phyloP scores from a whole-genome alignment of 352 stramenopile species.

The Bremia lactucae region DNA sequence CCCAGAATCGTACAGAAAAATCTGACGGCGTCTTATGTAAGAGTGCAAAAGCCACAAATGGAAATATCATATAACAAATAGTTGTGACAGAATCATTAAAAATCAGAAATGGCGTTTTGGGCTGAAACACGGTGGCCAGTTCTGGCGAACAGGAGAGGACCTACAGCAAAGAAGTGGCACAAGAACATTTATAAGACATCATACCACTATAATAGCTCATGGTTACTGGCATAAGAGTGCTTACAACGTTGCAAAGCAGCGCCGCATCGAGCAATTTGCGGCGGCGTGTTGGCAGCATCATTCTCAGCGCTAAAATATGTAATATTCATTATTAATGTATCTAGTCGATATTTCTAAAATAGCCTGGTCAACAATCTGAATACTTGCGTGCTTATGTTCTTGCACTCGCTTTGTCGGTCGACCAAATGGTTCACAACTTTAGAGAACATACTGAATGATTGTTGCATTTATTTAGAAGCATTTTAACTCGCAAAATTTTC shows the following conservation, averaged over 20 bases:
- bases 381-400: too few relatives aligned
- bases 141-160: slow-evolving; percentile 48
- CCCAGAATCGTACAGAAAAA: slow-evolving; percentile 39
- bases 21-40: slow-evolving; percentile 74
- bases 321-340: too few relatives aligned
- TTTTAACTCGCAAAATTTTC: too few relatives aligned
- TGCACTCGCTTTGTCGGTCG: too few relatives aligned
- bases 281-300: too few relatives aligned
- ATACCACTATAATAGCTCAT: background rate
- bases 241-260: slow-evolving; percentile 54
- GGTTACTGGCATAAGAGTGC: slow-evolving; percentile 4
- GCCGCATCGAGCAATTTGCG: slow-evolving; percentile 64
- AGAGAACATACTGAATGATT: too few relatives aligned
- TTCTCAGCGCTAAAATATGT: too few relatives aligned
- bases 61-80: slow-evolving; percentile 47
- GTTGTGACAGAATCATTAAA: slow-evolving; percentile 60
- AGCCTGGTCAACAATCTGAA: too few relatives aligned
- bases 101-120: slow-evolving; percentile 57
- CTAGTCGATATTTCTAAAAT: too few relatives aligned
- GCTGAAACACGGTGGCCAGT: slow-evolving; percentile 55
- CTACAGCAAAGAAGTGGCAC: slow-evolving; percentile 12
- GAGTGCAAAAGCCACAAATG: slow-evolving; percentile 64
- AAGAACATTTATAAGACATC: background rate
- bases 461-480: too few relatives aligned
- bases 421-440: too few relatives aligned